Conservation (phyloP, 2,329 filamentous ascomycete genomes). For the Pseudocercospora ulei region DNA sequence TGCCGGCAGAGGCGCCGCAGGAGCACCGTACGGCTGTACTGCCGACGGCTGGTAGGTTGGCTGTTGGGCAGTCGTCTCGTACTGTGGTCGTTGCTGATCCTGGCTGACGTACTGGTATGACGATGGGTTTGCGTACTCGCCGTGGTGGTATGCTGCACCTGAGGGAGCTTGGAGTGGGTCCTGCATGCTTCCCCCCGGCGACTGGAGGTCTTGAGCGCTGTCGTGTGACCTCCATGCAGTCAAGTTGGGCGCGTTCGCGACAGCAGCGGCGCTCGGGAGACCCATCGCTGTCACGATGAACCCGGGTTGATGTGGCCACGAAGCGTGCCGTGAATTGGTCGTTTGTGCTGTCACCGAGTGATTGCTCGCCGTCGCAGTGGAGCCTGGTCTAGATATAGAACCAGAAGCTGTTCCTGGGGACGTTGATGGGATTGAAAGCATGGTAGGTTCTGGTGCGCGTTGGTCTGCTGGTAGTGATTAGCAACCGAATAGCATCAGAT, state of each 20-base stretch:
- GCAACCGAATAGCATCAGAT: slow-evolving; percentile 1
- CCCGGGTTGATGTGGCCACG: slow-evolving; percentile 26
- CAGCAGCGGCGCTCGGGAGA: slow-evolving; percentile 17
- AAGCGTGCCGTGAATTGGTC: slow-evolving; percentile 25
- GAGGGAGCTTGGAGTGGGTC: slow-evolving; percentile 16
- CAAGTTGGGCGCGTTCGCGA: slow-evolving; percentile 19
- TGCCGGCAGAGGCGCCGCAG: slow-evolving; percentile 12
- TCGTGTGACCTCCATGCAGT: slow-evolving; percentile 31
- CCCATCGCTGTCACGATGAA: slow-evolving; percentile 20
- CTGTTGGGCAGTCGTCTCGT: slow-evolving; percentile 23
- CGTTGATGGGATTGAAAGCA: slow-evolving; percentile 23
- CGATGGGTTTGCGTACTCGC: slow-evolving; percentile 20
- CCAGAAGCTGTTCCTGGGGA: slow-evolving; percentile 24
- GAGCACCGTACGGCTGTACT: slow-evolving; percentile 6
- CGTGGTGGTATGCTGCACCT: slow-evolving; percentile 16
- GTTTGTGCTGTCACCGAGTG: slow-evolving; percentile 25
- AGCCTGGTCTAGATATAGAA: slow-evolving; percentile 25
- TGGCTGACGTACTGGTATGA: slow-evolving; percentile 25
- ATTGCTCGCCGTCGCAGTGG: slow-evolving; percentile 26
- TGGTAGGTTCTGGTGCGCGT: slow-evolving; percentile 20
- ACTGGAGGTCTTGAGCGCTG: slow-evolving; percentile 15
- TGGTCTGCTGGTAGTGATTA: slow-evolving; percentile 16
- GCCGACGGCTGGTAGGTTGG: slow-evolving; percentile 18
- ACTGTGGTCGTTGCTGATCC: slow-evolving; percentile 24
- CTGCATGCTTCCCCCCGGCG: slow-evolving; percentile 15